Conservation (phyloP, 768 basidiomycete genomes). For the Hydnum rufescens region DNA sequence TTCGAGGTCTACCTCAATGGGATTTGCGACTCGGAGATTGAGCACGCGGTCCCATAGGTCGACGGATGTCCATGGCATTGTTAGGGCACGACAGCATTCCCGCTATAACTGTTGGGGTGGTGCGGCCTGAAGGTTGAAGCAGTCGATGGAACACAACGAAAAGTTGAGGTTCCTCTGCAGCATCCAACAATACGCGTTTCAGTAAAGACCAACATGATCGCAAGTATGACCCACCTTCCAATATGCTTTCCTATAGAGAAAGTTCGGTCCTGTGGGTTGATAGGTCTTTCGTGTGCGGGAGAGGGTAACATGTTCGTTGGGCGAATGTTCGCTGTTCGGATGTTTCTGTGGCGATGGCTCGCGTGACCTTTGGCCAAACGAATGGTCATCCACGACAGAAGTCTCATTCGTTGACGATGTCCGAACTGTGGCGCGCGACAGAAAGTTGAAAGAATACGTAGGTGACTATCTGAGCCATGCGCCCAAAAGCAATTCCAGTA, state of each 20-base stretch:
- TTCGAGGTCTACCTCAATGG: not conserved
- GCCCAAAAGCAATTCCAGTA: too few species aligned
- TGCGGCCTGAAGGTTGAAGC: not conserved
- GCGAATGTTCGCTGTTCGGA: slow-evolving; percentile 19
- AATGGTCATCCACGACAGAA: slow-evolving; percentile 34
- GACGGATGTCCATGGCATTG: not conserved
- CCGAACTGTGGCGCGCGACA: slow-evolving; percentile 50
- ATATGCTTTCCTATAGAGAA: not conserved
- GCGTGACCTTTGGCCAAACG: slow-evolving; percentile 18
- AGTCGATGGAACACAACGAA: not conserved
- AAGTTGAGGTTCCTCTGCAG: not conserved
- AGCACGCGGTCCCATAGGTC: not conserved
- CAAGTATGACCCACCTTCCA: not conserved
- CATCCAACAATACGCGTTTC: not conserved
- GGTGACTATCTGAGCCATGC: too few species aligned
- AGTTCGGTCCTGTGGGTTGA: not conserved
- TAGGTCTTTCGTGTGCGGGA: slow-evolving; percentile 22
- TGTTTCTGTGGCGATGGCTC: slow-evolving; percentile 21
- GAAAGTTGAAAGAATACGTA: slow-evolving; percentile 44
- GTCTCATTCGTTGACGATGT: slow-evolving; percentile 52
- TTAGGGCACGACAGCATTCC: not conserved
- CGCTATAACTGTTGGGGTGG: not conserved
- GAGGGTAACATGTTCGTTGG: slow-evolving; percentile 3
- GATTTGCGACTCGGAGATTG: not conserved
- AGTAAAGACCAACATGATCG: not conserved